These are phyloP conservation scores for Yarrowia sp. DNA, from an alignment of 805 yeast genomes.

Conservation along the genomic window DNA sequence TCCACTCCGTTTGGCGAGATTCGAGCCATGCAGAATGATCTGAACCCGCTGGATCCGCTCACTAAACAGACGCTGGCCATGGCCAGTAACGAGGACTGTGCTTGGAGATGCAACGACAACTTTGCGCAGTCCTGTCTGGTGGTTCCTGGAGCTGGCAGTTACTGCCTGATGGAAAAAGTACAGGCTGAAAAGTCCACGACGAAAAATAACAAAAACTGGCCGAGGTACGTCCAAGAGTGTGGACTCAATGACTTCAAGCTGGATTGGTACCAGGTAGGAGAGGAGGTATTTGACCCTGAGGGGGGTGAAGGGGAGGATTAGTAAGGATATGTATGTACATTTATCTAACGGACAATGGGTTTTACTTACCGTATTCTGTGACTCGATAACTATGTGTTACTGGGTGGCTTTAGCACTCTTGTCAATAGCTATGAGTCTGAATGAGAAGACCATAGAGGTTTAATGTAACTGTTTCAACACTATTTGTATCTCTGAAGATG, in stretches of 20 bases:
- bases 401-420: too few species aligned
- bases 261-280: background rate
- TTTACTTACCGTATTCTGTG: too few species aligned
- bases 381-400: too few species aligned
- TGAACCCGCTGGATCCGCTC: background rate
- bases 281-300: background rate
- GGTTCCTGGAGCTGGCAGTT: background rate
- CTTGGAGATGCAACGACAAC: constrained; percentile 16
- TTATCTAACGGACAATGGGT: too few species aligned
- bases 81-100: background rate
- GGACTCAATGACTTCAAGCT: background rate
- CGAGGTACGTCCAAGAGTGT: background rate
- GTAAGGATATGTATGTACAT: too few species aligned
- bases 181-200: background rate
- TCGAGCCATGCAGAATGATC: background rate
- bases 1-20: constrained; percentile 14
- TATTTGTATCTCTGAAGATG: too few species aligned
- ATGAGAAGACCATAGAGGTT: too few species aligned
- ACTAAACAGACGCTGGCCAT: background rate
- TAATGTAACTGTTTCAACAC: too few species aligned
- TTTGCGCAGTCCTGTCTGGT: constrained; percentile 5
- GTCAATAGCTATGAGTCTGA: too few species aligned
- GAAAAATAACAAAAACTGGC: background rate
- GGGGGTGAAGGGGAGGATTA: too few species aligned
- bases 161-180: constrained; percentile 6